Evolutionary conservation across 208 protist genomes (phyloP).

Genomic region (Trypanosoma vivax): DNA sequence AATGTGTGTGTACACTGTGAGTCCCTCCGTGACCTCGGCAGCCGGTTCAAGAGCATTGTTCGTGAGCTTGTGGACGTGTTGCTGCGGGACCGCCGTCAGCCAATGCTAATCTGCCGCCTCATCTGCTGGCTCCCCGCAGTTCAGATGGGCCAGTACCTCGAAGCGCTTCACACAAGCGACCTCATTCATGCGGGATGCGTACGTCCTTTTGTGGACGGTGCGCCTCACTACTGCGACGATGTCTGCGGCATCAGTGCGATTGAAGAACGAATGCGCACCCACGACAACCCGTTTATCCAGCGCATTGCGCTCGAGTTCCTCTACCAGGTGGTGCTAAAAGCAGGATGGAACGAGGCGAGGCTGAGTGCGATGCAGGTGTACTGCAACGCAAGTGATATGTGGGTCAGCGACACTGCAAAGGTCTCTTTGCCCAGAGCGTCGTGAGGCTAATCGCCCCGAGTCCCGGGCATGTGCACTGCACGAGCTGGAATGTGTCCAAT

Average conservation of each 20-base stretch:
- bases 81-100: slow-evolving; percentile 2
- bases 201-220: not conserved
- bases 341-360: not conserved
- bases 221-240: not conserved
- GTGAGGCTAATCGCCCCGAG: no score
- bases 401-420: slow-evolving; percentile 13
- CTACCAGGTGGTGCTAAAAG: not conserved
- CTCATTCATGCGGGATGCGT: slow-evolving; percentile 12
- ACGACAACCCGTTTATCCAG: slow-evolving; percentile 10
- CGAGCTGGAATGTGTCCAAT: no score
- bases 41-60: slow-evolving; percentile 2
- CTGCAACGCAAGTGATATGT: not conserved
- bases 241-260: not conserved
- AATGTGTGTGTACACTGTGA: not conserved
- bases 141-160: not conserved
- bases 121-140: slow-evolving; percentile 3
- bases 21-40: no score
- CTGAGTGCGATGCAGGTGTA: slow-evolving; percentile 1
- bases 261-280: slow-evolving; percentile 7
- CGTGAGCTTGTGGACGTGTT: not conserved
- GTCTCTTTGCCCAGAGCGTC: not conserved
- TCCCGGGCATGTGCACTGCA: no score
- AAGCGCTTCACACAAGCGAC: not conserved
- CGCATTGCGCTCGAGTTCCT: slow-evolving; percentile 14
- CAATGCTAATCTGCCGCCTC: slow-evolving; percentile 3